A percentile compares a stretch with the other conserved stretches of the same genome.
Evolutionary conservation across 2,329 filamentous ascomycete genomes (phyloP).

Genomic region (Mariannaea sp.): DNA sequence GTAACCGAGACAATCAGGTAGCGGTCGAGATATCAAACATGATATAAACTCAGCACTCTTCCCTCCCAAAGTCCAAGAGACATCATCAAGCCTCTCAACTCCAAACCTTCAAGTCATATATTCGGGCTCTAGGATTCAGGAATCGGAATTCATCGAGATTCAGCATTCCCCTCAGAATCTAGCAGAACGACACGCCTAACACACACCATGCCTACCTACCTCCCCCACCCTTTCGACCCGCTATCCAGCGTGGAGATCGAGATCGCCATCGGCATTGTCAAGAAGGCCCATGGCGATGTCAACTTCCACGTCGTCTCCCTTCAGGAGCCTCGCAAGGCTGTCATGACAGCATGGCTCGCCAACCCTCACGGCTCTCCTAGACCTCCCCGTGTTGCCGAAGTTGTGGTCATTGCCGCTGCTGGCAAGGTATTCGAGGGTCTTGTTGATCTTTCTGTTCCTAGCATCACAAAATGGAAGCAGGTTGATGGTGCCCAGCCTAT

Average conservation of each 20-base stretch:
- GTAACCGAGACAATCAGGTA: neutral
- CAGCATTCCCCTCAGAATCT: slow-evolving; percentile 1
- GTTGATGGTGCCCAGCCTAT: slow-evolving; percentile 81
- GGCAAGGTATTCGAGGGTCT: slow-evolving; percentile 84
- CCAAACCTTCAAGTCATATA: slow-evolving; percentile 1
- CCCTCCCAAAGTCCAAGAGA: neutral
- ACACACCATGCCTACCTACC: slow-evolving; percentile 13
- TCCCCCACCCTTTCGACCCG: slow-evolving; percentile 38
- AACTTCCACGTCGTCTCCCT: slow-evolving; percentile 88
- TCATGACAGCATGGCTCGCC: slow-evolving; percentile 80
- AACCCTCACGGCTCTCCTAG: slow-evolving; percentile 63
- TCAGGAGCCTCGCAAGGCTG: slow-evolving; percentile 81
- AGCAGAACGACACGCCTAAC: neutral
- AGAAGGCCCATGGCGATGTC: slow-evolving; percentile 70
- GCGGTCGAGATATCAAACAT: slow-evolving; percentile 5
- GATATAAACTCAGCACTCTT: slow-evolving; percentile 9
- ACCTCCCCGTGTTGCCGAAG: slow-evolving; percentile 76
- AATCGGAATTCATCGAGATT: slow-evolving; percentile 13
- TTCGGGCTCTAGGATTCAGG: too few species aligned
- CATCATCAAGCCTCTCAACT: slow-evolving; percentile 5
- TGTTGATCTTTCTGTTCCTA: slow-evolving; percentile 72
- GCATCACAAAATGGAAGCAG: slow-evolving; percentile 75
- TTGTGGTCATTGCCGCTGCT: slow-evolving; percentile 78
- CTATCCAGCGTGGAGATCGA: slow-evolving; percentile 68
- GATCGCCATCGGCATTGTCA: slow-evolving; percentile 68